Evolutionary conservation across 2,329 filamentous ascomycete species (phyloP), one percentile per base, ranked within the genome.

Genomic region (Exophiala calicioides): DNA sequence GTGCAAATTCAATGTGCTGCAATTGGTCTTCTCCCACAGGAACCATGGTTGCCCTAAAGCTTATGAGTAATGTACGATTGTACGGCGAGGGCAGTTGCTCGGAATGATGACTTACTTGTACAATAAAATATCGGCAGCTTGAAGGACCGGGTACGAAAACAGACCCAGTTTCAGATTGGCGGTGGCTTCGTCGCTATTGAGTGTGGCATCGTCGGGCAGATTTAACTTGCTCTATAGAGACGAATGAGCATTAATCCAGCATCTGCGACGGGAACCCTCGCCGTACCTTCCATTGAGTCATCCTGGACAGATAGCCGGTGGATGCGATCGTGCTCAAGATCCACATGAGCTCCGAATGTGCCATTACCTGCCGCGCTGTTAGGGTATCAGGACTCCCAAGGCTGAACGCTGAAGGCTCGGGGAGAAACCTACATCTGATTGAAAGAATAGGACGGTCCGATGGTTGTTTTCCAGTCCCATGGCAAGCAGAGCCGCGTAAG

Each of bases 211-310:
- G 15, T 84, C 74, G 7, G 78, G 69, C 15, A 90, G 66, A 15
- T 82, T 75, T 13, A 93, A 70, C 67, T 94, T 95, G 66, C 81
- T 88, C 86, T 89, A 53, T 31, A 21, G 29, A 9, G 19, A 6
- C 12, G 13, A 16, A 12, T 47, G 7, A 52, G 39, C 27, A 23
- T 15, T n/a, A n/a, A 19, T 15, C 15, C 15, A 37, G 15, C 23
- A 15, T 12, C 3, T 13, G 16, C 13, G 23, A 23, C 15, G n/a
- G 2, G 4, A 21, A 42, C 29, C 47, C 18, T 20, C 19, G 13
- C 8, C 30, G 20, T 62, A 88, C 89, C 82, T 98, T 98, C 90
- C 93, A 98, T 68, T 97, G 93, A 20, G 93, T 97, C 93, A 98
- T 98, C n/a, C 93, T 79, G 7, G 86, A 86, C n/a, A 98, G 73